These are phyloP conservation scores for Podaxis pistillaris DNA, from an alignment of 768 basidiomycete species.

Conservation along the genomic window DNA sequence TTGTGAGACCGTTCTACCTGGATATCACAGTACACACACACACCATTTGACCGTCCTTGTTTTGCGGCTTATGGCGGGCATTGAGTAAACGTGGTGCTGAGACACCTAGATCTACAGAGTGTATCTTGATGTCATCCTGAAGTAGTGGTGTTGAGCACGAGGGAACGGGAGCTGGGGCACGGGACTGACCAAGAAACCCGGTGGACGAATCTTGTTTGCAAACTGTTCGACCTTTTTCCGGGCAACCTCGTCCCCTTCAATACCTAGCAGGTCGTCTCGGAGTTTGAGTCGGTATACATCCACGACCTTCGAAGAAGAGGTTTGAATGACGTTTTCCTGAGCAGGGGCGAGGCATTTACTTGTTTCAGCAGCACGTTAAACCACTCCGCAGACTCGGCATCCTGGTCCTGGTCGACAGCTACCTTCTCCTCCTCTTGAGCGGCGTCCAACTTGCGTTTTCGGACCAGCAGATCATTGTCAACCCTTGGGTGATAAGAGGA, in stretches of 20 bases:
- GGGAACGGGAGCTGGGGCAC: constrained; percentile 4
- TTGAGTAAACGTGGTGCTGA: constrained; percentile 78
- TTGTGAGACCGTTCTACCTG: constrained; percentile 1
- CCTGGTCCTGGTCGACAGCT: constrained; percentile 25
- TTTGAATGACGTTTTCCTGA: constrained; percentile 1
- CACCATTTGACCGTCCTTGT: constrained; percentile 18
- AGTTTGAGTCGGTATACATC: constrained; percentile 78
- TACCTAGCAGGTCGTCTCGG: constrained; percentile 63
- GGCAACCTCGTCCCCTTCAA: constrained; percentile 82
- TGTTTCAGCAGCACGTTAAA: constrained; percentile 83
- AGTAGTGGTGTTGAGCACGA: constrained; percentile 3
- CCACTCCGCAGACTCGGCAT: constrained; percentile 84
- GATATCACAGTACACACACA: constrained; percentile 16
- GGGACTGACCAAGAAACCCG: constrained; percentile 59
- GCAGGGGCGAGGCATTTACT: constrained; percentile 37
- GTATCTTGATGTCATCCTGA: constrained; percentile 85
- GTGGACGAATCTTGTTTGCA: constrained; percentile 74
- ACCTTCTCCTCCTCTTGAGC: constrained; percentile 23
- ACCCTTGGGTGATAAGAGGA: constrained; percentile 60
- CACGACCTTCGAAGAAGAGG: constrained; percentile 39
- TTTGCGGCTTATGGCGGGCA: constrained; percentile 46
- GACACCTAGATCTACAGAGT: constrained; percentile 78
- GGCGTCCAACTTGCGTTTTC: constrained; percentile 31
- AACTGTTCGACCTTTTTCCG: constrained; percentile 77
- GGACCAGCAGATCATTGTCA: constrained; percentile 44